These are phyloP conservation scores for Oryza brachyantha DNA, from an alignment of 176 grass and related monocot genomes.

Conservation along the genomic window DNA sequence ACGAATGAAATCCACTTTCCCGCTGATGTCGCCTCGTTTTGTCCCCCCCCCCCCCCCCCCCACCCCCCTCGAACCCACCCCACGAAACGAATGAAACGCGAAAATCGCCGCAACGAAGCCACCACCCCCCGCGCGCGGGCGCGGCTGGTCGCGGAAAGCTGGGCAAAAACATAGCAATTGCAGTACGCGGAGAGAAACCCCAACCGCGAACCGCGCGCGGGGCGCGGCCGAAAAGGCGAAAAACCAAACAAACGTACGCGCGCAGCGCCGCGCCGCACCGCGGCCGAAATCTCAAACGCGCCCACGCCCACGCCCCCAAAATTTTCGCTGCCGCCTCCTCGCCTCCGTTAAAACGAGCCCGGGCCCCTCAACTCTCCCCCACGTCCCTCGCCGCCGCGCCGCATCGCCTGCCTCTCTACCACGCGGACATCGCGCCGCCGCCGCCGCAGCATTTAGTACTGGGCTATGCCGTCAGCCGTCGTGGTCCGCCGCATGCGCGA, in stretches of 20 bases:
- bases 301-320: too few relatives aligned
- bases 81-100: too few relatives aligned
- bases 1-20: too few relatives aligned
- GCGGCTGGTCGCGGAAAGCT: conserved; percentile 12
- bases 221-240: not conserved
- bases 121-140: too few relatives aligned
- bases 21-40: not conserved
- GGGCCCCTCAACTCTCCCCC: not conserved
- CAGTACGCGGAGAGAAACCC: not conserved
- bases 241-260: too few relatives aligned
- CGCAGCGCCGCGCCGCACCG: not conserved
- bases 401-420: not conserved
- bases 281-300: conserved; percentile 20
- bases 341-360: not conserved
- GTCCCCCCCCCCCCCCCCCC: too few relatives aligned
- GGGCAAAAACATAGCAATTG: not conserved
- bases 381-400: not conserved
- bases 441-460: too few relatives aligned
- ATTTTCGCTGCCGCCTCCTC: conserved; percentile 33
- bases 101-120: too few relatives aligned
- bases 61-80: too few relatives aligned
- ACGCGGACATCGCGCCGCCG: not conserved
- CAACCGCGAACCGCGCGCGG: not conserved
- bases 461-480: not conserved
- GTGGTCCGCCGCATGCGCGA: conserved; percentile 14